Base-by-base conservation (phyloP, 139 green algal species). In the Chlamydomonas sphaeroides region DNA sequence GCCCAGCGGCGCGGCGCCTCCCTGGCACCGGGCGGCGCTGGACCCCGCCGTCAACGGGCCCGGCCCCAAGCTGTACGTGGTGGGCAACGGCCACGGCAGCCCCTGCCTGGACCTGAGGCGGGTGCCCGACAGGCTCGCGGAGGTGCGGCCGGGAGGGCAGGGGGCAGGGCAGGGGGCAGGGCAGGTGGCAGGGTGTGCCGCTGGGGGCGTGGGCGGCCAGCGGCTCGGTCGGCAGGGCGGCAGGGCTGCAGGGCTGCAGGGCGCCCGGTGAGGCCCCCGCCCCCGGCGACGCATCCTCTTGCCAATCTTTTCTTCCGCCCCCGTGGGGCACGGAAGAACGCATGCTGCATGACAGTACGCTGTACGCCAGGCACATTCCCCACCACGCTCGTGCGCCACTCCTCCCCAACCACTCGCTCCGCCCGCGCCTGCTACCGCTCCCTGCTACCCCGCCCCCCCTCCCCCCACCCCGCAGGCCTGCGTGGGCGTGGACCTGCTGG, bases 91-190 rank as follows among this genome's bases (percentile, higher is more conserved):
- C 8, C 90, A 93, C 17, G 95, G 95, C 84, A 94, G 93, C 69
- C 97, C 97, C 5, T 99, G 97, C 90, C 86, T 99, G 38, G 96
- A 99, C 86, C 89, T 99, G 42, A 80, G 95, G 18, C 90, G 96
- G 23, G 91, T 99, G 30, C 92, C 90, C 32, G 83, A 84, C n/a
- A 59, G 89, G 14, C 65, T 94, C 65, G 88, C 88, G 26, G 75
- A 82, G 74, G 74, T 77, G 48, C 6, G 70, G 20, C 36, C 25
- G 59, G 45, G 45, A 53, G 45, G 45, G 11, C 45, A 14, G 45
- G 45, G 14, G 45, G 45, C 15, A 65, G 57, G 57, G 25, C 25
- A 65, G 57, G 57, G 25, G 57, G 14, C 6, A 65, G 18, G 57
- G 25, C 28, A 11, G 57, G 57, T 30, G 57, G 25, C 28, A 35